phyloP scores from a whole-genome alignment of 2,329 filamentous ascomycete genomes.

The Cladobotryum mycophilum region DNA sequence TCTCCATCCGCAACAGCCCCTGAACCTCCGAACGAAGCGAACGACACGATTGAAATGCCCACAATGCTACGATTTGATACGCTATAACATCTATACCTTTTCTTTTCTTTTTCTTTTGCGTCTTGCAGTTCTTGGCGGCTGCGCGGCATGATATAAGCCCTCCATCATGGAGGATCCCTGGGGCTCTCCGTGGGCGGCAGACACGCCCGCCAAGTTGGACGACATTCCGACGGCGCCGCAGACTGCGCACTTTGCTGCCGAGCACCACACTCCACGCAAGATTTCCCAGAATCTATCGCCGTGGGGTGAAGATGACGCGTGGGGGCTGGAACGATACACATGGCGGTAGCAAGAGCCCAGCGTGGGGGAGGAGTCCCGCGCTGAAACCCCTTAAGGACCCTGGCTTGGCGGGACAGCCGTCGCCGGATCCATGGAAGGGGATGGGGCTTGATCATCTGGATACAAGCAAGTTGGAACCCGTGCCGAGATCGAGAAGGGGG shows the following conservation, averaged over 20 bases:
- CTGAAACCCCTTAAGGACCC: constrained; percentile 22
- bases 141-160: constrained; percentile 28
- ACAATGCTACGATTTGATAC: too few relatives aligned
- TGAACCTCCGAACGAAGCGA: too few relatives aligned
- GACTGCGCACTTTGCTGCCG: constrained; percentile 25
- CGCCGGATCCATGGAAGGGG: constrained; percentile 23
- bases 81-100: too few relatives aligned
- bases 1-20: too few relatives aligned
- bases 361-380: constrained; percentile 28
- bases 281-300: constrained; percentile 20
- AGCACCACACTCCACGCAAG: constrained; percentile 18
- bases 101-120: too few relatives aligned
- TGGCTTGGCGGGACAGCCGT: constrained; percentile 19
- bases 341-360: constrained; percentile 18
- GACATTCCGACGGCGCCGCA: constrained; percentile 28
- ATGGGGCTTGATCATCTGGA: constrained; percentile 14
- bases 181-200: constrained; percentile 53
- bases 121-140: neutral
- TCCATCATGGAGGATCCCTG: constrained; percentile 56
- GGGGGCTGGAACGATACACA: constrained; percentile 32
- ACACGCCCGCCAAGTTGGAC: constrained; percentile 30
- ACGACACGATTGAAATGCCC: too few relatives aligned
- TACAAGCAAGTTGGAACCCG: constrained; percentile 21
- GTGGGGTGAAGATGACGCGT: constrained; percentile 29
- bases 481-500: constrained; percentile 9